Evolutionary conservation across 2,329 filamentous ascomycete species (phyloP).

Genomic region (Lecanicillium sp.): DNA sequence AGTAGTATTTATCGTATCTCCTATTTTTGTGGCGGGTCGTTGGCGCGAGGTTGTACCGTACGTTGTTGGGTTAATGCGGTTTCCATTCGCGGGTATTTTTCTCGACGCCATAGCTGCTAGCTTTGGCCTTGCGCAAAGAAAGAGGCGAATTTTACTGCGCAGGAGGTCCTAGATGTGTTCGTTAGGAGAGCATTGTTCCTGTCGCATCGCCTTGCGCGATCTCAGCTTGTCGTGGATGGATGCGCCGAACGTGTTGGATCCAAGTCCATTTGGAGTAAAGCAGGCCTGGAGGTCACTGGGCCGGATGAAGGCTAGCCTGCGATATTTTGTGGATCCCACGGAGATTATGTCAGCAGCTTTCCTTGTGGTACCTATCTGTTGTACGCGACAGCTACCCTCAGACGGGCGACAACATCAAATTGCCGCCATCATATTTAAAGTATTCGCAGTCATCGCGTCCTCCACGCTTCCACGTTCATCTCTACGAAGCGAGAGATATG

Average conservation of each 20-base stretch:
- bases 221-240: background rate
- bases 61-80: background rate
- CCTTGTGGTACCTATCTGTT: too few species aligned
- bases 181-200: background rate
- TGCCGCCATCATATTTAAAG: too few species aligned
- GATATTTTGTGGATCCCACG: background rate
- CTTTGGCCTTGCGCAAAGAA: too few species aligned
- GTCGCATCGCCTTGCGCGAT: background rate
- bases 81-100: background rate
- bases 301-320: background rate
- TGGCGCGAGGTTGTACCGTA: slow-evolving; percentile 4
- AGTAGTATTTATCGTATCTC: background rate
- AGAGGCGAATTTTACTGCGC: too few species aligned
- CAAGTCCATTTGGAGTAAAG: too few species aligned
- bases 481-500: slow-evolving; percentile 34
- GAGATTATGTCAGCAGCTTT: slow-evolving; percentile 8
- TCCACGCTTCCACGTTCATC: background rate
- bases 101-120: background rate
- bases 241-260: too few species aligned
- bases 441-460: too few species aligned
- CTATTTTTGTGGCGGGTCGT: slow-evolving; percentile 1
- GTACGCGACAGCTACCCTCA: too few species aligned
- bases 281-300: background rate
- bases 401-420: too few species aligned
- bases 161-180: too few species aligned